These are phyloP conservation scores for Saccharata proteae DNA, from an alignment of 2,329 filamentous ascomycete species.

Conservation along the genomic window DNA sequence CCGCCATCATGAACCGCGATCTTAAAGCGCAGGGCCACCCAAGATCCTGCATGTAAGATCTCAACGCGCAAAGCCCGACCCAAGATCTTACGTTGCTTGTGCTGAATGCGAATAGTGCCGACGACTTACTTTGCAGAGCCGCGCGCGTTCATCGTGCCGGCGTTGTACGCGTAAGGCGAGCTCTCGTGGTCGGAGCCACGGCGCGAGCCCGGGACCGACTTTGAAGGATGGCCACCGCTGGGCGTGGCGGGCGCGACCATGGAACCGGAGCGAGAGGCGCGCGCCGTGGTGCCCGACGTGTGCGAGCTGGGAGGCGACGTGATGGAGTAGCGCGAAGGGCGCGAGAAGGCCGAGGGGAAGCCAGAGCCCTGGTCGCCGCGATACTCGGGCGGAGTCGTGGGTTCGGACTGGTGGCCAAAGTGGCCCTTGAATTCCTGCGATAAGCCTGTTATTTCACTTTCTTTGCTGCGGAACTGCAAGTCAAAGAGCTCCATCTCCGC, in stretches of 20 bases:
- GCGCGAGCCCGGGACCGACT: conserved; percentile 74
- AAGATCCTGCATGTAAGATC: too few species aligned
- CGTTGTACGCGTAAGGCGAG: conserved; percentile 68
- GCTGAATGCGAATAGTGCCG: too few species aligned
- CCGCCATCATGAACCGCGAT: too few species aligned
- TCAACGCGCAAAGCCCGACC: too few species aligned
- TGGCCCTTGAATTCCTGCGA: conserved; percentile 59
- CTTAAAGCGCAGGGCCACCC: too few species aligned
- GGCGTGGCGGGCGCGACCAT: too few species aligned
- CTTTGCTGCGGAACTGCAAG: conserved; percentile 69
- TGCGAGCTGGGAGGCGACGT: conserved; percentile 49
- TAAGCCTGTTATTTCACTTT: conserved; percentile 74
- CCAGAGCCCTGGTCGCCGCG: conserved; percentile 68
- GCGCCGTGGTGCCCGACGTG: conserved; percentile 39
- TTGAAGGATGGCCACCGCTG: too few species aligned
- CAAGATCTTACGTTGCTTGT: too few species aligned
- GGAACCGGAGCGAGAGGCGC: conserved; percentile 64
- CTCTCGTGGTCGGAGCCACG: conserved; percentile 81
- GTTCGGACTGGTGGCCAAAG: conserved; percentile 72
- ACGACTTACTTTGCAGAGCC: conserved; percentile 68
- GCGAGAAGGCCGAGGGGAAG: conserved; percentile 68
- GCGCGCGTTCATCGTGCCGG: conserved; percentile 26
- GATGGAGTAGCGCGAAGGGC: conserved; percentile 78
- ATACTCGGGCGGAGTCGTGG: conserved; percentile 91
- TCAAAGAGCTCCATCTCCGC: conserved; percentile 85